Evolutionary conservation across 176 grass and related monocot species (phyloP), one percentile per base, ranked within the genome.

Genomic region (Ensete glaucum): DNA sequence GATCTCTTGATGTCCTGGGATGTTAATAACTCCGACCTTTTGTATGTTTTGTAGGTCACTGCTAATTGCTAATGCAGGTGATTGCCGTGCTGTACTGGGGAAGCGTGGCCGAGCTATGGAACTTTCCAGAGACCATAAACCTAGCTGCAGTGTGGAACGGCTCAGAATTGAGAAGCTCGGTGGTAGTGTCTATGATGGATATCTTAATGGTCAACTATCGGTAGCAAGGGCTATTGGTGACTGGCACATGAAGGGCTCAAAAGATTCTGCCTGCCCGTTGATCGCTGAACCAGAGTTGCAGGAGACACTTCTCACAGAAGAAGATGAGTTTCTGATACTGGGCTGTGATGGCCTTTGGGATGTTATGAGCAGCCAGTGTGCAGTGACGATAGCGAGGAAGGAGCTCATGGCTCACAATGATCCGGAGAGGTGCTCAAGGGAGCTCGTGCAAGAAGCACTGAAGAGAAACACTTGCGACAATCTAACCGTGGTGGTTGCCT

Each of bases 301-400:
- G 77, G 87, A 96, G 74, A 74, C 85, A 76, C 67, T 67, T 69
- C 93, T 96, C 66, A 82, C 83, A 0, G 89, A 90, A 60, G 93
- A 96, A 79, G 93, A 96, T n/a, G 93, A 96, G 79, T 96, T 96
- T 75, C 73, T 96, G 65, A 88, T 96, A 88, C 78, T 96, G 50
- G 89, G 85, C 27, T 96, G 92, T 24, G 92, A 96, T 63, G 92
- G 93, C n/a, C 84, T 92, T 55, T 96, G 93, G 93, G 93, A 96
- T 80, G 93, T 96, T 65, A 96, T 96, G 92, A 96, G 89, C 77
- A 96, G 87, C 65, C 92, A 96, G 51, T 88, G 83, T 62, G 92
- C 92, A 0, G 89, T 96, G 49, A 86, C 92, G 0, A 96, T 96
- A 83, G 92, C 89, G 13, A 82, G 92, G 58, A 96, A 88, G 79